A percentile compares a stretch with the other conserved stretches of the same genome.
These are phyloP conservation scores for Hypoxylon sp. DNA, from an alignment of 2,329 filamentous ascomycete genomes.

Conservation along the genomic window DNA sequence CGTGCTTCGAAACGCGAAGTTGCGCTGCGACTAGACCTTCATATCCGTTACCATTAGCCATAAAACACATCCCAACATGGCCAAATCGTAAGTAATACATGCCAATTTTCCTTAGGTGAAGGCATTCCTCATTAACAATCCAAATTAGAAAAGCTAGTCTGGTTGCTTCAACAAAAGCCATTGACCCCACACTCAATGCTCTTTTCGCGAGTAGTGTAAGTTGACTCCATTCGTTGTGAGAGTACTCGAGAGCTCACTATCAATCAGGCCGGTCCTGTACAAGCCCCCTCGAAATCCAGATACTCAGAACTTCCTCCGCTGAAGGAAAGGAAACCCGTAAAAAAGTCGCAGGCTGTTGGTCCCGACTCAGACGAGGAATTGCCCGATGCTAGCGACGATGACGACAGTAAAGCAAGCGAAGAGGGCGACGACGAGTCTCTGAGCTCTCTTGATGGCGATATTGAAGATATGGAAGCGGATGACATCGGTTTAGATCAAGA, in stretches of 20 bases:
- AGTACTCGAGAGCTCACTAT: constrained; percentile 15
- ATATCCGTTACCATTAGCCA: neutral
- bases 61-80: constrained; percentile 40
- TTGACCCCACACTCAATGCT: constrained; percentile 75
- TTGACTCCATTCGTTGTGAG: constrained; percentile 35
- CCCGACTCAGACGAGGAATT: constrained; percentile 34
- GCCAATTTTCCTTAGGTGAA: neutral
- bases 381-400: constrained; percentile 14
- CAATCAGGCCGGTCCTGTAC: constrained; percentile 60
- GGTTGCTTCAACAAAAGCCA: constrained; percentile 58
- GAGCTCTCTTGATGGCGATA: constrained; percentile 49
- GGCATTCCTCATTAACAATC: constrained; percentile 28
- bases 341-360: constrained; percentile 37
- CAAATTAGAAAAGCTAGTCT: constrained; percentile 51
- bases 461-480: constrained; percentile 49
- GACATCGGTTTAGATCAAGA: constrained; percentile 54
- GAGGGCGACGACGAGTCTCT: constrained; percentile 47
- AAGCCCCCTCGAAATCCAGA: constrained; percentile 55
- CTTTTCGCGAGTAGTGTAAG: constrained; percentile 78
- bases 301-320: constrained; percentile 51
- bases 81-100: constrained; percentile 42
- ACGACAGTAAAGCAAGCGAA: constrained; percentile 38
- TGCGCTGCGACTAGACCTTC: constrained; percentile 5
- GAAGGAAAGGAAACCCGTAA: constrained; percentile 48
- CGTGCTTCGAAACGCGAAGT: neutral